phyloP scores from a whole-genome alignment of 129 eudicot genomes.

The Scalesia atractyloides region DNA sequence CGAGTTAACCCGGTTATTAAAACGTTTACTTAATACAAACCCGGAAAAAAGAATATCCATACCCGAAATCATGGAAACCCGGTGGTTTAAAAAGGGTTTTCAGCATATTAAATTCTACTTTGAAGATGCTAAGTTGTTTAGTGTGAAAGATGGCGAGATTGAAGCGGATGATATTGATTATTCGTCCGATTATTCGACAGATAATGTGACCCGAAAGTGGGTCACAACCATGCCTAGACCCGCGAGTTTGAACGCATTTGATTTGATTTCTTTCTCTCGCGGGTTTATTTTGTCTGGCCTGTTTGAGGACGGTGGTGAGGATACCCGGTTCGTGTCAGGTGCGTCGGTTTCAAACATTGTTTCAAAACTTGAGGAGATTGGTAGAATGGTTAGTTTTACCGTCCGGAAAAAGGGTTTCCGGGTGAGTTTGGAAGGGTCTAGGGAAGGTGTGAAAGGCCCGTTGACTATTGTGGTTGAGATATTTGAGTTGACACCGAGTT shows the following conservation, averaged over 20 bases:
- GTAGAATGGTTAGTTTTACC: neutral
- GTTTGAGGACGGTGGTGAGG: slow-evolving; percentile 19
- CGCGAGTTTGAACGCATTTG: slow-evolving; percentile 18
- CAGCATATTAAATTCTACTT: slow-evolving; percentile 6
- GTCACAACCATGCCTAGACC: neutral
- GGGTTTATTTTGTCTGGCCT: slow-evolving; percentile 19
- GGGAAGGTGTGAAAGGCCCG: slow-evolving; percentile 15
- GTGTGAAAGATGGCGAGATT: slow-evolving; percentile 8
- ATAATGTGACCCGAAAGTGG: neutral
- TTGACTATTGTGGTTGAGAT: slow-evolving; percentile 11
- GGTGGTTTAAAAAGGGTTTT: slow-evolving; percentile 20
- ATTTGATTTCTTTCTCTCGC: slow-evolving; percentile 11
- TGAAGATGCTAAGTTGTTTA: slow-evolving; percentile 1
- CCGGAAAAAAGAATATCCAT: slow-evolving; percentile 14
- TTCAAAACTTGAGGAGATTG: slow-evolving; percentile 13
- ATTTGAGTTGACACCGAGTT: slow-evolving; percentile 14
- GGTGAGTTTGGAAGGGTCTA: slow-evolving; percentile 20
- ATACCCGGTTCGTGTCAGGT: slow-evolving; percentile 8
- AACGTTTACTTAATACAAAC: slow-evolving; percentile 2
- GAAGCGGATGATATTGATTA: slow-evolving; percentile 12
- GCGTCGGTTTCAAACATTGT: neutral
- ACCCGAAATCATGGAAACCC: slow-evolving; percentile 19
- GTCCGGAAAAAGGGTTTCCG: slow-evolving; percentile 9
- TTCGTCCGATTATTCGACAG: neutral
- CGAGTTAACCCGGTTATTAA: slow-evolving; percentile 7